These are phyloP conservation scores for Mycena sanguinolenta DNA, from an alignment of 768 basidiomycete species.

Conservation along the genomic window DNA sequence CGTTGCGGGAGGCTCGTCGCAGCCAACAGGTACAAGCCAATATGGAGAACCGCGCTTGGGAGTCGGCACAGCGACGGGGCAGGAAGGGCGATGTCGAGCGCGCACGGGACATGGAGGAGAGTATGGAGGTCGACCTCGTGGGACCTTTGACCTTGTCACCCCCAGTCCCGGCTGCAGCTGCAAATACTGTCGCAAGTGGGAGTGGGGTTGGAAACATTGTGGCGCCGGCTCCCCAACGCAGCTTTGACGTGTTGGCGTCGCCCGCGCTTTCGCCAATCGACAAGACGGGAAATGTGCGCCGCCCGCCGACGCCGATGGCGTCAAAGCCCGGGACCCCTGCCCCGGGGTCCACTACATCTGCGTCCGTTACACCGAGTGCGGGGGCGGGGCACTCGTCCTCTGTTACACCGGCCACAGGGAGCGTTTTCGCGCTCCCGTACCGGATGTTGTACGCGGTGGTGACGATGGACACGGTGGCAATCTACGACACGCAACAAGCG, in stretches of 20 bases:
- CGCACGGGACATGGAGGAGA: conserved; percentile 59
- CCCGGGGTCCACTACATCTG: conserved; percentile 34
- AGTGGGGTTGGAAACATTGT: conserved; percentile 52
- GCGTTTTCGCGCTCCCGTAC: conserved; percentile 89
- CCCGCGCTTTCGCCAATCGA: conserved; percentile 71
- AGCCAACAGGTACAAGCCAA: conserved; percentile 42
- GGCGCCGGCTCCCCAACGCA: conserved; percentile 63
- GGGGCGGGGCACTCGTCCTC: not conserved
- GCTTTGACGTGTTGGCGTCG: conserved; percentile 55
- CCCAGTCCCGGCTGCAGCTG: conserved; percentile 41
- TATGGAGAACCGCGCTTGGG: conserved; percentile 42
- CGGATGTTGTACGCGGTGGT: conserved; percentile 93
- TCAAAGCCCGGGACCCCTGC: conserved; percentile 68
- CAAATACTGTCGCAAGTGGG: conserved; percentile 29
- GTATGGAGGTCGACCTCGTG: conserved; percentile 71
- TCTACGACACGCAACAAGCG: conserved; percentile 95
- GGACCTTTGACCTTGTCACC: conserved; percentile 51
- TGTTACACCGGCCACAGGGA: conserved; percentile 54
- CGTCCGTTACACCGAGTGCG: not conserved
- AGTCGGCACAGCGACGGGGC: conserved; percentile 58
- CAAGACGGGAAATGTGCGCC: conserved; percentile 37
- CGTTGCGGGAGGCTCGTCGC: conserved; percentile 47
- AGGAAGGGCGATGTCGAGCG: conserved; percentile 70
- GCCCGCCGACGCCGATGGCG: conserved; percentile 73
- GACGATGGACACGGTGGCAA: conserved; percentile 95